These are phyloP conservation scores for Rosa persica DNA, from an alignment of 306 rosid species.

Conservation along the genomic window DNA sequence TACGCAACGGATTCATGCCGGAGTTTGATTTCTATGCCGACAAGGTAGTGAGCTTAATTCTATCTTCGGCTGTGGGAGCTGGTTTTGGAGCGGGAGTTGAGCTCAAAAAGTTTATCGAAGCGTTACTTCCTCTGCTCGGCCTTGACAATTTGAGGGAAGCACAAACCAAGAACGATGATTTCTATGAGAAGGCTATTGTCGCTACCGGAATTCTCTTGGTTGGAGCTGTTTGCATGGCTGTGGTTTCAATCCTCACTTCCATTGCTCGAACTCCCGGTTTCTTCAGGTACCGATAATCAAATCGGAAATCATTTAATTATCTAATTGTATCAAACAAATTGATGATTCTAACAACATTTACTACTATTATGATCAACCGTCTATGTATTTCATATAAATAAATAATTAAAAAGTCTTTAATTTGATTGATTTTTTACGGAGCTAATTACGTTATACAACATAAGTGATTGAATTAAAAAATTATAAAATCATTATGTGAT, in stretches of 20 bases:
- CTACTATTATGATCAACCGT: too few relatives aligned
- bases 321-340: too few relatives aligned
- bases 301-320: too few relatives aligned
- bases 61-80: slow-evolving; percentile 46
- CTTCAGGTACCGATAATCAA: neutral
- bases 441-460: too few relatives aligned
- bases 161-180: slow-evolving; percentile 17
- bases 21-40: slow-evolving; percentile 61
- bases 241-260: slow-evolving; percentile 49
- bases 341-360: too few relatives aligned
- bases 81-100: slow-evolving; percentile 46
- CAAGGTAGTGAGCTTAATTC: slow-evolving; percentile 45
- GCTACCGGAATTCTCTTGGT: slow-evolving; percentile 34
- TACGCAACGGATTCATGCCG: slow-evolving; percentile 36
- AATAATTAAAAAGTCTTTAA: too few relatives aligned
- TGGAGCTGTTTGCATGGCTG: slow-evolving; percentile 32
- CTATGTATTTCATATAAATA: too few relatives aligned
- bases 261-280: slow-evolving; percentile 21
- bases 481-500: too few relatives aligned
- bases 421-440: too few relatives aligned
- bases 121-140: neutral
- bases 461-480: too few relatives aligned
- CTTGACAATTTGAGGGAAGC: neutral
- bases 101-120: slow-evolving; percentile 20
- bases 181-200: slow-evolving; percentile 24